phyloP scores from a whole-genome alignment of 345 rosid species.

The Eucalyptus decipiens region DNA sequence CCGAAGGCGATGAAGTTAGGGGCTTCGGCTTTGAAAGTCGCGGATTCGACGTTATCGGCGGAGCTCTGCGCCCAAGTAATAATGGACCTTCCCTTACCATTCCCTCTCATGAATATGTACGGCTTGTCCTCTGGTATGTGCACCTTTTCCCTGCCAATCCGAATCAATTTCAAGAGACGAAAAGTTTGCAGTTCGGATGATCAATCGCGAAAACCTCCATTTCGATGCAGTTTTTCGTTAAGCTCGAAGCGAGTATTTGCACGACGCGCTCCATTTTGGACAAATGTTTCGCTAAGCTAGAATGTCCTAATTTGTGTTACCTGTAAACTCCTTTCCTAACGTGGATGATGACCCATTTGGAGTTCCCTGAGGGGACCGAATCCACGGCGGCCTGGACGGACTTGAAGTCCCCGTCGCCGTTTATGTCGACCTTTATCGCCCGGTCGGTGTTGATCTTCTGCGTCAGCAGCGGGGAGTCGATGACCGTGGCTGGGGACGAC shows the following conservation, averaged over 20 bases:
- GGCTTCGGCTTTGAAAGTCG: conserved; percentile 62
- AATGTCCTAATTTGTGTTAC: conserved; percentile 8
- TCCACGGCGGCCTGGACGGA: conserved; percentile 74
- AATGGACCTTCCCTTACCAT: conserved; percentile 71
- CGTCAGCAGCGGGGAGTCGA: conserved; percentile 64
- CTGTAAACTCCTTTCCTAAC: conserved; percentile 73
- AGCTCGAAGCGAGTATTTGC: background rate
- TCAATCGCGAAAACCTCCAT: background rate
- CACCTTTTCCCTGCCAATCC: conserved; percentile 52
- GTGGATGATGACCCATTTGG: conserved; percentile 71
- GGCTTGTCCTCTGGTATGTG: conserved; percentile 59
- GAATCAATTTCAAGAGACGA: background rate
- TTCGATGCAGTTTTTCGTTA: background rate
- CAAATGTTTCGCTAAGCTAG: background rate
- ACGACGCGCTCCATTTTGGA: background rate
- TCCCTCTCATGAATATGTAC: conserved; percentile 86
- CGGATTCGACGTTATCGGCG: conserved; percentile 51
- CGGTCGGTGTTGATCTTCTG: conserved; percentile 48
- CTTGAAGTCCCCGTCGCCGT: conserved; percentile 65
- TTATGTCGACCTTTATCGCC: conserved; percentile 65
- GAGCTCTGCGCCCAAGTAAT: conserved; percentile 52
- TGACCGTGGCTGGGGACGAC: background rate
- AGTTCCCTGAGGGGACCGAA: conserved; percentile 55
- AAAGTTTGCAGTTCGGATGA: background rate
- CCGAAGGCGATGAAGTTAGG: conserved; percentile 68